These are phyloP conservation scores for Clonostachys sp. DNA, from an alignment of 2,329 filamentous ascomycete species.

Conservation along the genomic window DNA sequence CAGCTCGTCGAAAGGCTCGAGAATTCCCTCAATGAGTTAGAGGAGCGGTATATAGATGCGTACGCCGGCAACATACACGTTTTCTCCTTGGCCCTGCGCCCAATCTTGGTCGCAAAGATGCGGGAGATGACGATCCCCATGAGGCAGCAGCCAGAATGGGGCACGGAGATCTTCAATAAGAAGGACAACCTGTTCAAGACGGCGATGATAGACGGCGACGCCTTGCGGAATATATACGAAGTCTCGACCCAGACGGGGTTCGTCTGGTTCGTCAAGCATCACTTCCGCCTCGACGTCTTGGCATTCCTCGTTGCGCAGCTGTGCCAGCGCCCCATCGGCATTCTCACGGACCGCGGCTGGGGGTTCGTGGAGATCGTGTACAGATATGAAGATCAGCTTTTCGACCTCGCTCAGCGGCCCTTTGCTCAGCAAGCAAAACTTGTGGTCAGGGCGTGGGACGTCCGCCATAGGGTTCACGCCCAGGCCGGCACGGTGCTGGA, in stretches of 20 bases:
- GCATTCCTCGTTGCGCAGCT: slow-evolving; percentile 51
- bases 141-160: slow-evolving; percentile 41
- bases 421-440: slow-evolving; percentile 39
- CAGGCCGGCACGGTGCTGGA: slow-evolving; percentile 6
- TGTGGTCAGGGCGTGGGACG: slow-evolving; percentile 46
- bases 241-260: slow-evolving; percentile 39
- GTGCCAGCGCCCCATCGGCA: slow-evolving; percentile 39
- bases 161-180: slow-evolving; percentile 39
- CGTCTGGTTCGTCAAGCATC: slow-evolving; percentile 47
- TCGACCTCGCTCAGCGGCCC: slow-evolving; percentile 39
- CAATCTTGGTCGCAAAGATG: slow-evolving; percentile 44
- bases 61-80: slow-evolving; percentile 47
- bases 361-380: slow-evolving; percentile 39
- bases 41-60: slow-evolving; percentile 45
- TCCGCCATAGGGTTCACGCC: slow-evolving; percentile 35
- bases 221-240: slow-evolving; percentile 37
- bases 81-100: slow-evolving; percentile 40
- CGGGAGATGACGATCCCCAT: slow-evolving; percentile 40
- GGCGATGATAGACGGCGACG: slow-evolving; percentile 42
- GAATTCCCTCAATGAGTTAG: slow-evolving; percentile 36
- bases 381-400: slow-evolving; percentile 42
- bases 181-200: slow-evolving; percentile 54
- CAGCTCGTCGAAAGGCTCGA: slow-evolving; percentile 34
- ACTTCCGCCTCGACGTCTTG: slow-evolving; percentile 54
- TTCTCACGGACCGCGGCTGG: slow-evolving; percentile 51